Conservation (phyloP, 1,284 basidiomycete genomes). For the Puccinia coronata region DNA sequence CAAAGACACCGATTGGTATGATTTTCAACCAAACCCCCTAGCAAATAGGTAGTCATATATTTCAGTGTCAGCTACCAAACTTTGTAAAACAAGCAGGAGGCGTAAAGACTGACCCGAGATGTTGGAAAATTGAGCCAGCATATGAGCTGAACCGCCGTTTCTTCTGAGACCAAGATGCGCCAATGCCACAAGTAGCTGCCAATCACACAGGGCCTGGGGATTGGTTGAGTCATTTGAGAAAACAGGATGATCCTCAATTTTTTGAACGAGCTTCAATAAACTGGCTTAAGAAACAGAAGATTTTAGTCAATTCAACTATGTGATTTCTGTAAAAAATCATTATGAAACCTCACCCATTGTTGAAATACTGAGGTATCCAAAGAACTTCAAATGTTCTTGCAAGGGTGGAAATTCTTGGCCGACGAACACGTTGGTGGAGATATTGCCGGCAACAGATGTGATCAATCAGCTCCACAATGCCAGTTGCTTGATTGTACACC, state of each 20-base stretch:
- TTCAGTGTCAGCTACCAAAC: too few relatives aligned
- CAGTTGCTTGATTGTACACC: neutral
- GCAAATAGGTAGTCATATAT: neutral
- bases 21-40: conserved; percentile 2
- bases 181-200: conserved; percentile 6
- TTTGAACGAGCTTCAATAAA: neutral
- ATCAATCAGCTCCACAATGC: neutral
- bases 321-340: neutral
- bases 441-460: neutral
- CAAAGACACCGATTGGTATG: conserved; percentile 2
- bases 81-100: neutral
- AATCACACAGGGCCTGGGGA: neutral
- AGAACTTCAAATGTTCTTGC: neutral
- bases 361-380: neutral
- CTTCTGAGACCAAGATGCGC: neutral
- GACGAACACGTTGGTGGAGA: neutral
- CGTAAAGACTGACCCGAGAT: neutral
- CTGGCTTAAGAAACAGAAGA: neutral
- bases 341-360: neutral
- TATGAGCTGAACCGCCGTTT: neutral
- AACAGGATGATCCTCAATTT: neutral
- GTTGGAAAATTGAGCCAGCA: conserved; percentile 4
- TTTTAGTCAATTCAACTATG: too few relatives aligned
- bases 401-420: neutral
- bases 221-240: conserved; percentile 13